Evolutionary conservation across 1,284 basidiomycete species (phyloP), one percentile per base, ranked within the genome.

Genomic region (Polyporus tsugae): DNA sequence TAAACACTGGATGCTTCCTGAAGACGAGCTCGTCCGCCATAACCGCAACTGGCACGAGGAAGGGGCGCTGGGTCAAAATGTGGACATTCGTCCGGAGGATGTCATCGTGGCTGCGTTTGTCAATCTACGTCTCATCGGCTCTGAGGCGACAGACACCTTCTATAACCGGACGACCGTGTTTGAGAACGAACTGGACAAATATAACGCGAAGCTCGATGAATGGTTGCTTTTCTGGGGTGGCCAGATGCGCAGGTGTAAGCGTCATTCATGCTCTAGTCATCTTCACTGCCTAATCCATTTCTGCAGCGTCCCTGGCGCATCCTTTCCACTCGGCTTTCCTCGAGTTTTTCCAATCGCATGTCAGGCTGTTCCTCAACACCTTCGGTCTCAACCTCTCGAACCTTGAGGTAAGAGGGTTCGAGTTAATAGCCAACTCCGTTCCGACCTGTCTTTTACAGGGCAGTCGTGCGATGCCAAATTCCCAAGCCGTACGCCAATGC

Each of bases 1-100:
- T 53, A 85, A 91, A 58, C 88, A 88, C 68, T 94, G 92, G 91
- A 95, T 95, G 93, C 84, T 95, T 41, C 91, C 91, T 9, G 92
- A 94, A 79, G 91, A 91, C 75, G 91, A 93, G 66, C 84, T 94
- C 67, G 86, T 94, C 63, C 83, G 88, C 67, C 84, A 91, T 74
- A 85, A 90, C 10, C 79, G 77, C 42, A 85, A 81, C 36, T 95
- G 93, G 93, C 93, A 94, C 77, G 85, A 89, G 76, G 83, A 86
- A 58, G 86, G 85, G 46, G 85, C 84, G 39, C 13, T 60, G 4
- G 68, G 68, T 25, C 46, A 67, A 6, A 35, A 63, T 4, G 74
- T 79, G 59, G 78, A 84, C 17, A 83, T 87, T 62, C 87, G 91
- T 39, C 92, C 91, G 9, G 92, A 94, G 79, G 93, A 95, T 76